Evolutionary conservation across 176 grass and related monocot genomes (phyloP).

Genomic region (Hyparrhenia diplandra): DNA sequence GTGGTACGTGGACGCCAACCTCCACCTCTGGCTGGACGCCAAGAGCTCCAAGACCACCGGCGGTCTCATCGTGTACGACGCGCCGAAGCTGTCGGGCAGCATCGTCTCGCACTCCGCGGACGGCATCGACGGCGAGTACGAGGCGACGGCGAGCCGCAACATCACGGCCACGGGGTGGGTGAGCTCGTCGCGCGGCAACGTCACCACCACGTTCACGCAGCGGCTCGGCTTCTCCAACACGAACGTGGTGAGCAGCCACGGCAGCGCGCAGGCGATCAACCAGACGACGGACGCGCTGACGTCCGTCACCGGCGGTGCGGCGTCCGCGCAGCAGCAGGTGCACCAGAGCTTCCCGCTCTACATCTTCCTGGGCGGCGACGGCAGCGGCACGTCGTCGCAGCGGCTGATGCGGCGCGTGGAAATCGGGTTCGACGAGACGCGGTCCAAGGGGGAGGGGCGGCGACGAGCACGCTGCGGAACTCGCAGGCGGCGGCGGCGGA

Average conservation of each 20-base stretch:
- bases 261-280: constrained; percentile 61
- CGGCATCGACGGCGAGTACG: constrained; percentile 51
- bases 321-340: constrained; percentile 37
- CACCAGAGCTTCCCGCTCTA: constrained; percentile 77
- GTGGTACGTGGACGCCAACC: constrained; percentile 86
- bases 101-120: constrained; percentile 48
- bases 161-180: constrained; percentile 74
- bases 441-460: neutral
- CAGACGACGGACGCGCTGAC: constrained; percentile 60
- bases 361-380: constrained; percentile 55
- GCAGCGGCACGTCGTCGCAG: constrained; percentile 52
- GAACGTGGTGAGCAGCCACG: constrained; percentile 45
- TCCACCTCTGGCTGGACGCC: constrained; percentile 85
- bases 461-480: constrained; percentile 57
- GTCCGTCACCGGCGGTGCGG: constrained; percentile 5
- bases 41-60: constrained; percentile 45
- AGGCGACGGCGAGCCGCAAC: constrained; percentile 50
- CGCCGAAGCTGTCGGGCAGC: constrained; percentile 37
- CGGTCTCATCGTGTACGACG: constrained; percentile 50
- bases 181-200: constrained; percentile 71
- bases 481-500: constrained; percentile 57
- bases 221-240: constrained; percentile 51
- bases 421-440: constrained; percentile 64
- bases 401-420: constrained; percentile 43
- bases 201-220: constrained; percentile 80